Evolutionary conservation across 1,139 yeast species (phyloP), one percentile per base, ranked within the genome.

Genomic region (Taphrina betulina): DNA sequence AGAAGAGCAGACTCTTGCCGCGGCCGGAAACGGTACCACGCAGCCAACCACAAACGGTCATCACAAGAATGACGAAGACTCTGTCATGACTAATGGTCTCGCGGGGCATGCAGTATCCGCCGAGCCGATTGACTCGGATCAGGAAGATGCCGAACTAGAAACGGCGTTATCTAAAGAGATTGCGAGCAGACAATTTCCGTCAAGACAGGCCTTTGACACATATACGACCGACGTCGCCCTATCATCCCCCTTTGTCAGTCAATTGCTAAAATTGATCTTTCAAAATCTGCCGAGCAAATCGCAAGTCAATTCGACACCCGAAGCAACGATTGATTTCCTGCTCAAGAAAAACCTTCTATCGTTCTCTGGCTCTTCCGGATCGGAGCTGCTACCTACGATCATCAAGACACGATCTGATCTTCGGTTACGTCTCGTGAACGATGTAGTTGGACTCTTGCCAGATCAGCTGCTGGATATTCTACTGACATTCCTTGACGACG

Each of bases 301-400:
- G 5, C 24, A 16, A 19, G 3, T 20, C 10, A 5, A 16, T 14
- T 26, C 42, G n/a, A 14, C 20, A 5, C 40, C 46, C 12, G 14
- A n/a, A 3, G 54, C 54, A 4, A 31, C 46, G 3, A 5, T 50
- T 8, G 54, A 50, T 20, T 50, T 31, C 23, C 16, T 50, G 17
- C 29, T 50, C 20, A 41, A 24, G 17, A 40, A 33, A n/a, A 41
- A 41, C 10, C 41, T 41, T 1, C 23, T 48, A 8, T 14, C 41
- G 5, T 16, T 29, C 12, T 7, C 10, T 26, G 7, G 7, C 10
- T 50, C 54, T 14, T 31, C 45, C 19, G 8, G 31, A 10, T 42
- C 46, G 3, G 23, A 28, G 10, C 19, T 42, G 16, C 14, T 48
- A 3, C 41, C 14, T 14, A 14, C 20, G 3, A 5, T 50, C 3